Evolutionary conservation across 2,329 filamentous ascomycete genomes (phyloP).

Genomic region (Sporothrix dimorphospora): DNA sequence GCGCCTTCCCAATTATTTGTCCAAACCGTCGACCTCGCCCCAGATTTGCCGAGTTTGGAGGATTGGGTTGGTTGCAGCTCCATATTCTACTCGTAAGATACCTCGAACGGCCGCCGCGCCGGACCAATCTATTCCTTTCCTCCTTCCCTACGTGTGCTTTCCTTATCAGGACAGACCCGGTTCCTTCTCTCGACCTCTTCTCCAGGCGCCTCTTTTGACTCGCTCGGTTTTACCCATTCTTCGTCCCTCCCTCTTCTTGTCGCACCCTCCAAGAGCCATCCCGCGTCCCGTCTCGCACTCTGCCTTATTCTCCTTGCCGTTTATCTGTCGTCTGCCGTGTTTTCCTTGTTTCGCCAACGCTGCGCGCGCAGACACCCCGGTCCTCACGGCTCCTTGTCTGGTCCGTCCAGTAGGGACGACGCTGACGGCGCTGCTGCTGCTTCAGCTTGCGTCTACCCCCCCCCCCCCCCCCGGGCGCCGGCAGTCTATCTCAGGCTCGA

Average conservation of each 20-base stretch:
- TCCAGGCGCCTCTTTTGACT: not conserved
- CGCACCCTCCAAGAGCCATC: not conserved
- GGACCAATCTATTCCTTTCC: slow-evolving; percentile 9
- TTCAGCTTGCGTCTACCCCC: slow-evolving; percentile 4
- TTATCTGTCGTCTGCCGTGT: slow-evolving; percentile 12
- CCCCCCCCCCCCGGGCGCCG: too few species aligned
- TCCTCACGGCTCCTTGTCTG: not conserved
- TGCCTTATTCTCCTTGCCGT: slow-evolving; percentile 16
- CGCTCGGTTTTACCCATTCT: not conserved
- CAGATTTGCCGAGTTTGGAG: not conserved
- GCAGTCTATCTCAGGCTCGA: not conserved
- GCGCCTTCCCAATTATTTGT: not conserved
- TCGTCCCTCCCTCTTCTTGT: slow-evolving; percentile 1
- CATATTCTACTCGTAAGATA: not conserved
- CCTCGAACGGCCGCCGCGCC: not conserved
- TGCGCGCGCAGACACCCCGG: slow-evolving; percentile 6
- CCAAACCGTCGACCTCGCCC: not conserved
- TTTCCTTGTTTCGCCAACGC: slow-evolving; percentile 18
- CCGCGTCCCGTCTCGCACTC: not conserved
- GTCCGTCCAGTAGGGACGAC: slow-evolving; percentile 14
- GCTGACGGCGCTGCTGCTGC: not conserved
- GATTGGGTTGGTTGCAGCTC: not conserved
- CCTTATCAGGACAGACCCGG: slow-evolving; percentile 12
- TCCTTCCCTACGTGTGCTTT: slow-evolving; percentile 9
- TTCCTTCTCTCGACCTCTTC: not conserved